Conservation (phyloP, 805 yeast genomes). For the Hagleromyces aurorensis region DNA sequence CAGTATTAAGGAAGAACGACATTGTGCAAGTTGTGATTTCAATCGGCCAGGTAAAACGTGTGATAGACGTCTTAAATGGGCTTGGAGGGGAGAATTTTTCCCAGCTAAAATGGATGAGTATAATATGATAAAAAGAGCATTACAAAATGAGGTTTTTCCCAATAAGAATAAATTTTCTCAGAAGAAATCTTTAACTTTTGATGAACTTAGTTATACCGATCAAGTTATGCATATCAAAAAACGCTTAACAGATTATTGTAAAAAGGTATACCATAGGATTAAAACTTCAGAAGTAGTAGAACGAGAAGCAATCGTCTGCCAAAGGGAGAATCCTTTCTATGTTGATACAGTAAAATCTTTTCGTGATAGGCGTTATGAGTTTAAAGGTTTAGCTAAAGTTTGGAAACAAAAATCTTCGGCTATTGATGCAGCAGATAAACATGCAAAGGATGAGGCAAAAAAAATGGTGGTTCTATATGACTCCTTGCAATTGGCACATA, state of each 20-base stretch:
- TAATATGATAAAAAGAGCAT: conserved; percentile 75
- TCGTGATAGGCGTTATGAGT: conserved; percentile 93
- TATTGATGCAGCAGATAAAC: conserved; percentile 45
- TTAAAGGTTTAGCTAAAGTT: conserved; percentile 83
- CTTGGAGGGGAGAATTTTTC: conserved; percentile 95
- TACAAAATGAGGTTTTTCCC: conserved; percentile 73
- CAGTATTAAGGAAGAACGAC: conserved; percentile 90
- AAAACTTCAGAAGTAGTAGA: conserved; percentile 78
- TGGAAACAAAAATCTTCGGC: conserved; percentile 80
- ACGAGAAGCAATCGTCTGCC: conserved; percentile 91
- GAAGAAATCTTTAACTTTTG: conserved; percentile 56
- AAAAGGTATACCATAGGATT: conserved; percentile 74
- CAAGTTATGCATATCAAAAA: conserved; percentile 71
- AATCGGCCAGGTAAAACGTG: conserved; percentile 92
- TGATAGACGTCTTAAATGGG: conserved; percentile 88
- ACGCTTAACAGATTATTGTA: conserved; percentile 73
- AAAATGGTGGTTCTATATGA: conserved; percentile 93
- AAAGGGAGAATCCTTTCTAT: conserved; percentile 94
- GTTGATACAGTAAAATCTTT: conserved; percentile 90
- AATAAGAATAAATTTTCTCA: conserved; percentile 47
- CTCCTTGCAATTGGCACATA: conserved; percentile 92
- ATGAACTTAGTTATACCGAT: conserved; percentile 66
- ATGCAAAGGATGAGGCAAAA: conserved; percentile 76
- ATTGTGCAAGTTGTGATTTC: conserved; percentile 96
- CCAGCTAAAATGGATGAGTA: conserved; percentile 92